Evolutionary conservation across 441 rosid species (phyloP), one percentile per base, ranked within the genome.

Genomic region (Viola pubescens): DNA sequence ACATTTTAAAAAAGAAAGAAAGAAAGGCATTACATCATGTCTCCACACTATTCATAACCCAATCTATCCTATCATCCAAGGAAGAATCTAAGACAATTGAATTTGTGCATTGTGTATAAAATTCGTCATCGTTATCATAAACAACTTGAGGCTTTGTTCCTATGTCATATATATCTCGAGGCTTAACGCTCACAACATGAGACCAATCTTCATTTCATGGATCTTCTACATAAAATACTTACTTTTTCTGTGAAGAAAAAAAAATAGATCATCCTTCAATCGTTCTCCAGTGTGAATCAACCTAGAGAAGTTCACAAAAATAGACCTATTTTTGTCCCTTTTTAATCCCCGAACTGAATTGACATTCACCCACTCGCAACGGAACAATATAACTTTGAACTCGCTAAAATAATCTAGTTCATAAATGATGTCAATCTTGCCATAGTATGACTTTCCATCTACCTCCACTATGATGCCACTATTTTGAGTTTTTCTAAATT

Each of bases 301-400:
- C 3, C 39, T 40, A 1, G 66, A 52, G 19, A 62, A 52, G 34
- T 62, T 62, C 0, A 62, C 42, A 4, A 42, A 3, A 0, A 44
- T 53, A 4, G 0, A n/a, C 3, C 59, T 46, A 43, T 52, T 50
- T 9, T 6, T 9, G 16, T 62, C 66, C 3, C 11, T 0, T 3
- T 34, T 43, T 37, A 14, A 34, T n/a, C 48, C 43, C 9, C 8
- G 14, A 9, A 7, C 4, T 3, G 38, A 55, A 0, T 62, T 26
- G 10, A 62, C 59, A 62, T 62, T 43, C 0, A 62, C 66, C 66
- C 58, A 16, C 43, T 14, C 49, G 45, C 58, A 19, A 0, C 41
- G 10, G 50, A 60, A n/a, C 12, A 38, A 3, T 9, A 52, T 41
- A 26, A 52, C 56, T 10, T 52, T 40, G 5, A 38, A 54, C 0